Evolutionary conservation across 2,329 filamentous ascomycete species (phyloP), one percentile per base, ranked within the genome.

Genomic region (Pyricularia grisea): DNA sequence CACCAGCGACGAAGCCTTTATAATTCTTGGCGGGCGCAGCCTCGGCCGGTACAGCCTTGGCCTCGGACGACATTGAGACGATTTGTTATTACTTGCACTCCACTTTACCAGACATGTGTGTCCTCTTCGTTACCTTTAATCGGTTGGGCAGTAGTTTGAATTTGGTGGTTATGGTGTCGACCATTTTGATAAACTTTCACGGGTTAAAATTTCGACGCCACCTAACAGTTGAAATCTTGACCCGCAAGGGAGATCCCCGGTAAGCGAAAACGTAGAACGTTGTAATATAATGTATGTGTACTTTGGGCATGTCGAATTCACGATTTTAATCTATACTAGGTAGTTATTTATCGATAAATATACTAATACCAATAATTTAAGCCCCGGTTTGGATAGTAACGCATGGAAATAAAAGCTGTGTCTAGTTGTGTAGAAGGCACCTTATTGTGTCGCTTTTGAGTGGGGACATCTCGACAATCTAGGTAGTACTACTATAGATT

Each of bases 1-100:
- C 88, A n/a, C 95, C 95, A 0, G 92, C 95, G 31, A 97, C 92
- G 77, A 98, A 99, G n/a, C 94, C 95, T 75, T 92, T 94, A 83
- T 97, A 98, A 77, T 92, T 90, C 73, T 82, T 86, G 74, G 71
- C 73, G 25, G 60, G 27, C 14, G 66, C 17, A 72, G 73, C 71
- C 66, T 72, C 70, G 27, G 72, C 74, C 68, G 74, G 23, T 31
- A 28, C 60, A 28, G 60, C 11, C 60, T 63, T 63, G 23, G 25
- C 60, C 23, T 63, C 60, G 10, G 60, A 63, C 12, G 60, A 63
- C 60, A 63, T 63, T 27, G 3, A 17, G 60, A 63, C 30, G 27
- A 63, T 63, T n/a, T n/a, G n/a, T 9, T 28, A 27, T 17, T 5
- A n/a, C 14, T 5, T 11, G 11, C 17, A 6, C 10, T 12, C 11